phyloP scores from a whole-genome alignment of 768 basidiomycete species.

The Collybia sordida region DNA sequence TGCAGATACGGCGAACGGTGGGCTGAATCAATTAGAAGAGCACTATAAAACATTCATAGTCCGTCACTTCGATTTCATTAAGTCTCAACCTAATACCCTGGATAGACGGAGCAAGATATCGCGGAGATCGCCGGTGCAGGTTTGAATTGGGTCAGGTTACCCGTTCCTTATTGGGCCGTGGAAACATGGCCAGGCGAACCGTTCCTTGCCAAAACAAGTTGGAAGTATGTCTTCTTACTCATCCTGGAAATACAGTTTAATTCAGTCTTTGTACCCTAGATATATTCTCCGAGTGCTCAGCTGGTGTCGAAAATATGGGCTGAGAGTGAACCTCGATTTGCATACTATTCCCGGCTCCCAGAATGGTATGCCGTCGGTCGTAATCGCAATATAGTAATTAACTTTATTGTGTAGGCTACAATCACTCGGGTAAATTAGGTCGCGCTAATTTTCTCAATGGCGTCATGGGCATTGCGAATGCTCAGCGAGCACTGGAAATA shows the following conservation, averaged over 20 bases:
- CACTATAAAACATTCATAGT: slow-evolving; percentile 89
- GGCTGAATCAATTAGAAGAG: slow-evolving; percentile 62
- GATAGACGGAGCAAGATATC: slow-evolving; percentile 86
- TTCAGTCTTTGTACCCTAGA: slow-evolving; percentile 24
- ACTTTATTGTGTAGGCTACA: slow-evolving; percentile 35
- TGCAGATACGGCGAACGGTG: slow-evolving; percentile 45
- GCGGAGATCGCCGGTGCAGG: slow-evolving; percentile 89
- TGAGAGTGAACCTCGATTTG: slow-evolving; percentile 78
- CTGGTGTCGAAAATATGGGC: slow-evolving; percentile 85
- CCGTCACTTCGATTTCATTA: slow-evolving; percentile 24
- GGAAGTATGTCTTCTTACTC: slow-evolving; percentile 55
- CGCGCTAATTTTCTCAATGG: slow-evolving; percentile 67
- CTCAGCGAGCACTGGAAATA: slow-evolving; percentile 74
- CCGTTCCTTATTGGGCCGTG: slow-evolving; percentile 87
- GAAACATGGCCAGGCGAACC: slow-evolving; percentile 73
- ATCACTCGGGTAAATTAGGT: slow-evolving; percentile 64
- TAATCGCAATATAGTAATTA: background rate
- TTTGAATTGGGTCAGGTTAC: slow-evolving; percentile 81
- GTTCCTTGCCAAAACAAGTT: slow-evolving; percentile 69
- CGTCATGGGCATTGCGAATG: slow-evolving; percentile 87
- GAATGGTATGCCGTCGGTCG: slow-evolving; percentile 47
- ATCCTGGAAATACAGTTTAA: background rate
- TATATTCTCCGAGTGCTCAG: slow-evolving; percentile 75
- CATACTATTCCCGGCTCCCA: slow-evolving; percentile 80
- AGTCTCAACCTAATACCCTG: background rate